phyloP scores from a whole-genome alignment of 768 basidiomycete species.

The Calocera cornea region DNA sequence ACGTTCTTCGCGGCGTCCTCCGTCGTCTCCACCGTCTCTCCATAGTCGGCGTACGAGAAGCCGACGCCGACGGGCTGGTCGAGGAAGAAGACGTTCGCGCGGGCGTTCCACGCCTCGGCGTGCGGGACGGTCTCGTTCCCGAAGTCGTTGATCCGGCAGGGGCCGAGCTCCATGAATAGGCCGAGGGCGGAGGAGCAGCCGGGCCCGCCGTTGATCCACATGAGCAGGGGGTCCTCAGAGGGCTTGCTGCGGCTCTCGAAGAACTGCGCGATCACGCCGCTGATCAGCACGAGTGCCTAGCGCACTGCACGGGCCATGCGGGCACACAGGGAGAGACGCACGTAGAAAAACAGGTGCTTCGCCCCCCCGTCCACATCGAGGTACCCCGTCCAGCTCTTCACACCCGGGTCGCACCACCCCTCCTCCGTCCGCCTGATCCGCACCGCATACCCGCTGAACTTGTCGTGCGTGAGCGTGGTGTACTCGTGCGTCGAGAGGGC shows the following conservation, averaged over 20 bases:
- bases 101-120: slow-evolving; percentile 13
- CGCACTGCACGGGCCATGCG: not conserved
- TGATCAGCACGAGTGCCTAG: not conserved
- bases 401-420: not conserved
- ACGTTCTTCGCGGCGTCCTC: slow-evolving; percentile 59
- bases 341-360: slow-evolving; percentile 6
- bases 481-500: slow-evolving; percentile 17
- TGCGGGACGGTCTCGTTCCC: slow-evolving; percentile 9
- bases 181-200: not conserved
- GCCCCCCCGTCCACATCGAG: slow-evolving; percentile 11
- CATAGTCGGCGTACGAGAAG: slow-evolving; percentile 14
- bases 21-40: slow-evolving; percentile 29
- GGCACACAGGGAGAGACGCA: too few relatives aligned
- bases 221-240: slow-evolving; percentile 11
- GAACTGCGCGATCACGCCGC: too few relatives aligned
- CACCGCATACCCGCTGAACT: slow-evolving; percentile 33
- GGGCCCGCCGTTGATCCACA: slow-evolving; percentile 10
- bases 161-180: slow-evolving; percentile 8
- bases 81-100: slow-evolving; percentile 16
- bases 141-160: slow-evolving; percentile 4
- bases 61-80: slow-evolving; percentile 17
- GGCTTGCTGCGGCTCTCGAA: slow-evolving; percentile 11
- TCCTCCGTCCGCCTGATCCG: slow-evolving; percentile 27
- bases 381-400: slow-evolving; percentile 10
- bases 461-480: slow-evolving; percentile 31